phyloP scores from a whole-genome alignment of 345 rosid genomes.

The Salix brachista region DNA sequence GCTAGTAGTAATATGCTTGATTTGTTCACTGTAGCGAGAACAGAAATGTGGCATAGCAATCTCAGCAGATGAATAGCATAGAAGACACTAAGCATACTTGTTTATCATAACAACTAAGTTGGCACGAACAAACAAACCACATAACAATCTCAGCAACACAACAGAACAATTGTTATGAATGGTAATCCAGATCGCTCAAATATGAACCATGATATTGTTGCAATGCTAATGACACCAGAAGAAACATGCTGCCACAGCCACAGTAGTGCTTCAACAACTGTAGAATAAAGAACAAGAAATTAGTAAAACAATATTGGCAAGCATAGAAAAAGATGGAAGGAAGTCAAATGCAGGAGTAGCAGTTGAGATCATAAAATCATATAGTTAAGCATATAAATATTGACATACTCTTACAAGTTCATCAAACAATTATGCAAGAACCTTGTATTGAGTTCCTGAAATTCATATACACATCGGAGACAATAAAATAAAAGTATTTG shows the following conservation, averaged over 20 bases:
- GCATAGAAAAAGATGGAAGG: background rate
- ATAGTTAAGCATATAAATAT: background rate
- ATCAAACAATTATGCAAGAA: background rate
- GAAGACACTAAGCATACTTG: constrained; percentile 34
- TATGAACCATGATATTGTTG: constrained; percentile 82
- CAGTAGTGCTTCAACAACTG: constrained; percentile 74
- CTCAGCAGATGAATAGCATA: no score
- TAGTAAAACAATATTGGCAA: background rate
- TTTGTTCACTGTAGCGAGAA: background rate
- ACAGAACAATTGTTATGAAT: constrained; percentile 70
- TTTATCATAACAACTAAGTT: constrained; percentile 55
- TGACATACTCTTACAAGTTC: background rate
- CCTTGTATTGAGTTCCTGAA: background rate
- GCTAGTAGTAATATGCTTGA: background rate
- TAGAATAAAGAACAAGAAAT: constrained; percentile 1
- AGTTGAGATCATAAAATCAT: background rate
- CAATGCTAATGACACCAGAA: constrained; percentile 57
- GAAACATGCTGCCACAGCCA: constrained; percentile 68
- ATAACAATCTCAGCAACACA: constrained; percentile 57
- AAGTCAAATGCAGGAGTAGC: background rate
- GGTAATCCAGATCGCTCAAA: constrained; percentile 77
- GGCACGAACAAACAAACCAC: constrained; percentile 53
- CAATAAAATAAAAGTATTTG: no score
- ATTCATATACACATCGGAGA: no score
- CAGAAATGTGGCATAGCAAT: background rate